phyloP scores from a whole-genome alignment of 805 yeast species.

The Cyberlindnera meyerae region DNA sequence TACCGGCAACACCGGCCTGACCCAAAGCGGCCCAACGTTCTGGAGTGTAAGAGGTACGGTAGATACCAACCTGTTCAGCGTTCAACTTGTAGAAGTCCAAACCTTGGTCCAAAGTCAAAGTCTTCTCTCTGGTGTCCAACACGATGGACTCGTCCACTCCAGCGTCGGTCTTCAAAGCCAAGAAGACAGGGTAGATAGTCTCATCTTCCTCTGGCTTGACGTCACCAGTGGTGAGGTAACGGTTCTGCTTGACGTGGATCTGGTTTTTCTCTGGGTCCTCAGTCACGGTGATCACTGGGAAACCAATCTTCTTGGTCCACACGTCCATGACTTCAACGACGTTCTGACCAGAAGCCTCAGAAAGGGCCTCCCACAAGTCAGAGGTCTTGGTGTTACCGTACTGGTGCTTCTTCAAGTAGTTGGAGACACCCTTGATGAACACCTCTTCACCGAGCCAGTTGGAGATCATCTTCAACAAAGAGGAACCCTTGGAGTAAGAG shows the following conservation, averaged over 20 bases:
- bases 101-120: slow-evolving; percentile 41
- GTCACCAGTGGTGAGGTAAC: slow-evolving; percentile 73
- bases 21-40: slow-evolving; percentile 70
- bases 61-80: slow-evolving; percentile 70
- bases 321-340: slow-evolving; percentile 63
- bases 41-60: slow-evolving; percentile 64
- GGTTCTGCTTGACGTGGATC: slow-evolving; percentile 58
- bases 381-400: slow-evolving; percentile 73
- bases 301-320: slow-evolving; percentile 79
- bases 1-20: slow-evolving; percentile 48
- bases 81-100: slow-evolving; percentile 61
- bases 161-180: slow-evolving; percentile 52
- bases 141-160: slow-evolving; percentile 60
- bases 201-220: slow-evolving; percentile 65
- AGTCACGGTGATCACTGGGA: slow-evolving; percentile 68
- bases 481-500: slow-evolving; percentile 79
- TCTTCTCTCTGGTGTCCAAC: slow-evolving; percentile 45
- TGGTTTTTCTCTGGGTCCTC: slow-evolving; percentile 32
- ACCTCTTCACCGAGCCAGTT: slow-evolving; percentile 69
- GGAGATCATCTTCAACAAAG: slow-evolving; percentile 70
- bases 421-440: slow-evolving; percentile 73
- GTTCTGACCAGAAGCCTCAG: slow-evolving; percentile 65
- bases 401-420: slow-evolving; percentile 66
- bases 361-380: slow-evolving; percentile 68
- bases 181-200: slow-evolving; percentile 63